A percentile compares a stretch with the other conserved stretches of the same genome.
These are phyloP conservation scores for Aspergillus sclerotialis DNA, from an alignment of 2,329 filamentous ascomycete genomes.

Conservation along the genomic window DNA sequence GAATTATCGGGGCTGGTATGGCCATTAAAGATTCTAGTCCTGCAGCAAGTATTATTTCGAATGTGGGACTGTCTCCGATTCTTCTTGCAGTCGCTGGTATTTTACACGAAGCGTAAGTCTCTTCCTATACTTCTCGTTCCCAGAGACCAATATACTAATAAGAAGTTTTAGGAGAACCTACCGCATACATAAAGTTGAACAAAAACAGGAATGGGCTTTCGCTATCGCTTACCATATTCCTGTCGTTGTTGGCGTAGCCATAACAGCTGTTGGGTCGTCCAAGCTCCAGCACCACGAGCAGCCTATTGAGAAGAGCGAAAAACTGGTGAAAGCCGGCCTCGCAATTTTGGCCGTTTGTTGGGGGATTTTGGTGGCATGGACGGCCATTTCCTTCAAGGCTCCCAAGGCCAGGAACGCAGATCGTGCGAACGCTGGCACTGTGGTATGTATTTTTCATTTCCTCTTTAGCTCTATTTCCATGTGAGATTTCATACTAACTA, in stretches of 20 bases:
- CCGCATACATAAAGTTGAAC: constrained; percentile 6
- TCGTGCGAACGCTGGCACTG: not conserved
- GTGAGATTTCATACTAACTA: not conserved
- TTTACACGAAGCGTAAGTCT: constrained; percentile 30
- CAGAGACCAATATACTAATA: too few species aligned
- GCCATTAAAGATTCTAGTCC: constrained; percentile 8
- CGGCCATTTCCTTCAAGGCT: constrained; percentile 5
- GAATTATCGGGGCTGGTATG: constrained; percentile 26
- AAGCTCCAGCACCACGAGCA: constrained; percentile 7
- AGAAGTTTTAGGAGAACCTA: constrained; percentile 11
- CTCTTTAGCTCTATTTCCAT: too few species aligned
- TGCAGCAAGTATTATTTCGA: constrained; percentile 28
- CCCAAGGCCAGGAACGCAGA: too few species aligned
- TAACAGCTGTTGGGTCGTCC: constrained; percentile 8
- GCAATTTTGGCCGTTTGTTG: constrained; percentile 7
- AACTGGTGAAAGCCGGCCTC: constrained; percentile 9
- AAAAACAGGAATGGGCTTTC: constrained; percentile 1
- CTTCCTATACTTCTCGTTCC: too few species aligned
- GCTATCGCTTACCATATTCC: constrained; percentile 9
- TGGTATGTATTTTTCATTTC: too few species aligned
- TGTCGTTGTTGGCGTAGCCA: constrained; percentile 9
- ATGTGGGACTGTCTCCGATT: constrained; percentile 35
- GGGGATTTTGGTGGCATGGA: constrained; percentile 7
- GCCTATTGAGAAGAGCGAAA: constrained; percentile 8
- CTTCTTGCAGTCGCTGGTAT: constrained; percentile 22